These are phyloP conservation scores for Aspergillus calidoustus DNA, from an alignment of 2,329 filamentous ascomycete species.

Conservation along the genomic window DNA sequence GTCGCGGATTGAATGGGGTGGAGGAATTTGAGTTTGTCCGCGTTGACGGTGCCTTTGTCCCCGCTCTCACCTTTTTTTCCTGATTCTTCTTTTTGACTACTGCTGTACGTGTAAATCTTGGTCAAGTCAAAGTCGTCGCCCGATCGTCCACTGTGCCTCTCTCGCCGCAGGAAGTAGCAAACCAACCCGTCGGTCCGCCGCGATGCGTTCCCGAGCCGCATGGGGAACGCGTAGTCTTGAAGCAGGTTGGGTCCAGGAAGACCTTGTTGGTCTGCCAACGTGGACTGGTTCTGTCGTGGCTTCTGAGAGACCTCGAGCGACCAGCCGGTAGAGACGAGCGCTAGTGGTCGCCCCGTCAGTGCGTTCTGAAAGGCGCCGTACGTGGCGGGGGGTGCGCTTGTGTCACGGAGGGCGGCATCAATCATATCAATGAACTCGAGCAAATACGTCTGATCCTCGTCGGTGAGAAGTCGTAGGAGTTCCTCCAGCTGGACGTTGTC, in stretches of 20 bases:
- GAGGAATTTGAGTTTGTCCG: not conserved
- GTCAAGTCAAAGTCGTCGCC: not conserved
- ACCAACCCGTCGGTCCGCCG: not conserved
- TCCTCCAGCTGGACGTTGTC: slow-evolving; percentile 23
- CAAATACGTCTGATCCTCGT: slow-evolving; percentile 21
- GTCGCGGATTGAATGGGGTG: not conserved
- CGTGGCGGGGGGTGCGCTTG: slow-evolving; percentile 22
- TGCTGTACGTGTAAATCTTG: slow-evolving; percentile 1
- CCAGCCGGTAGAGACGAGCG: slow-evolving; percentile 36
- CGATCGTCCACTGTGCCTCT: not conserved
- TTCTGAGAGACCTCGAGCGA: slow-evolving; percentile 32
- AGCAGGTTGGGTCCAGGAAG: not conserved
- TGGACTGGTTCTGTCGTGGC: slow-evolving; percentile 17
- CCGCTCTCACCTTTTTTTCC: too few species aligned
- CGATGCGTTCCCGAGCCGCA: not conserved
- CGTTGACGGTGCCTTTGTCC: not conserved
- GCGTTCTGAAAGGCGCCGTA: slow-evolving; percentile 31
- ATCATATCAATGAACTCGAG: slow-evolving; percentile 24
- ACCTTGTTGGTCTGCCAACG: not conserved
- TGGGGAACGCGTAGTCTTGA: not conserved
- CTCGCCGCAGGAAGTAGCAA: not conserved
- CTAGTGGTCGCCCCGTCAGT: slow-evolving; percentile 40
- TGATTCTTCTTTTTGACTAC: too few species aligned
- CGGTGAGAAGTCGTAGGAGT: slow-evolving; percentile 10
- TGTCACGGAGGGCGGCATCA: slow-evolving; percentile 13